Evolutionary conservation across 169 alveolate genomes (phyloP), one percentile per base, ranked within the genome.

Genomic region (Ichthyophthirius multifiliis): DNA sequence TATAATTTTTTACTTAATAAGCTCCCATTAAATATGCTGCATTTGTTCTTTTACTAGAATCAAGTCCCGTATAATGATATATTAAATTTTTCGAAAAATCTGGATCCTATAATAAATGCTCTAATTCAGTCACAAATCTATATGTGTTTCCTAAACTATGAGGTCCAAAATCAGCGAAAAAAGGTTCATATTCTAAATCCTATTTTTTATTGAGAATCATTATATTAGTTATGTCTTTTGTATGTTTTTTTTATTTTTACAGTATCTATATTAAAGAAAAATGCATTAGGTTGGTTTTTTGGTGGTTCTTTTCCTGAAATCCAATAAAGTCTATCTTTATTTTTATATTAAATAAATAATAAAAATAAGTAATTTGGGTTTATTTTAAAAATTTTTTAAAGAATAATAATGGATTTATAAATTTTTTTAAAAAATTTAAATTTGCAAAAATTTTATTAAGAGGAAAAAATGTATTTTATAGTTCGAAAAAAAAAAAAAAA

Each of bases 81-180:
- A 94, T 94, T 39, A 90, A 90, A 75, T 87, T 79, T 34, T 92
- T 65, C 16, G 76, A 43, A 77, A 77, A 90, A 15, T 76, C 65
- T 12, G 86, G 85, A 47, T 88, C 89, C 30, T 81, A 77, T 43
- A 93, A 81, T 6, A 94, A 76, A 34, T 88, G 85, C 47, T 92
- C 94, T 16, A 96, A 90, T 74, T 93, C 95, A 34, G 87, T 81
- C 37, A 92, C 83, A 84, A 87, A 96, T 85, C 90, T 92, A 74
- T 94, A 95, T 2, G 96, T 90, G 83, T 88, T 90, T 20, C 96
- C 96, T 43, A 97, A 85, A 78, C 92, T 94, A 34, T 96, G 89
- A 5, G 99, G 99, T 1, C 99, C 99, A 75, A 97, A 97, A 77
- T 97, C 99, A 27, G 92, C 92, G 79, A 90, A 93, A 82, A 97